Evolutionary conservation across 306 rosid genomes (phyloP), one percentile per base, ranked within the genome.

Genomic region (Cicer yamashitae): DNA sequence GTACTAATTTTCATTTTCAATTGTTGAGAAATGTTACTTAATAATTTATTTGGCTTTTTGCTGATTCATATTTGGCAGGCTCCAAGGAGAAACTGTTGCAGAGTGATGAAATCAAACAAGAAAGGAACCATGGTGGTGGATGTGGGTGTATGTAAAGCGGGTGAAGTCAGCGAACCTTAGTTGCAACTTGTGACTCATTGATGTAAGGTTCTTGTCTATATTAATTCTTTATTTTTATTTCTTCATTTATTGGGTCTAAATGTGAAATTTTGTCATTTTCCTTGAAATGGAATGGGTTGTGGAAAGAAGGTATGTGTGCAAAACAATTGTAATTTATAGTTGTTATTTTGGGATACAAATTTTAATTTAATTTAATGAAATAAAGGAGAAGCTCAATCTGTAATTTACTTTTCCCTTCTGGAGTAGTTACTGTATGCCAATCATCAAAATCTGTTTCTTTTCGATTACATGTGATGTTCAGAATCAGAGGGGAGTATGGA

Each of bases 11-110:
- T 30, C 34, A 13, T 4, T 72, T 25, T 37, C 65, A 59, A 5
- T 4, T 59, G 18, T 2, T 46, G 22, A 54, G 47, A 74, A 50
- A 12, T 14, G 50, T 6, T 30, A n/a, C 57, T 14, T 30, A 17
- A 17, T 30, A 17, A 17, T 77, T 72, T 74, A 38, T 15, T 71
- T 71, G 53, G 66, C 51, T 14, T 39, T 45, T 17, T 47, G 71
- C 4, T 67, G 6, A 67, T 50, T 37, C 78, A 43, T 30, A 8
- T 73, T 25, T 14, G 25, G 76, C 87, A 96, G 99, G 88, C 97
- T 7, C 99, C 99, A 8, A 85, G 98, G 74, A 89, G 98, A 82
- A 96, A 89, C 67, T 96, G 99, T 79, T 96, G 99, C 88, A 86
- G 91, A 84, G 78, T 96, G 52, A 63, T 77, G 89, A 74, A 83